These are phyloP conservation scores for Colletotrichum sp. DNA, from an alignment of 2,329 filamentous ascomycete genomes.

Conservation along the genomic window DNA sequence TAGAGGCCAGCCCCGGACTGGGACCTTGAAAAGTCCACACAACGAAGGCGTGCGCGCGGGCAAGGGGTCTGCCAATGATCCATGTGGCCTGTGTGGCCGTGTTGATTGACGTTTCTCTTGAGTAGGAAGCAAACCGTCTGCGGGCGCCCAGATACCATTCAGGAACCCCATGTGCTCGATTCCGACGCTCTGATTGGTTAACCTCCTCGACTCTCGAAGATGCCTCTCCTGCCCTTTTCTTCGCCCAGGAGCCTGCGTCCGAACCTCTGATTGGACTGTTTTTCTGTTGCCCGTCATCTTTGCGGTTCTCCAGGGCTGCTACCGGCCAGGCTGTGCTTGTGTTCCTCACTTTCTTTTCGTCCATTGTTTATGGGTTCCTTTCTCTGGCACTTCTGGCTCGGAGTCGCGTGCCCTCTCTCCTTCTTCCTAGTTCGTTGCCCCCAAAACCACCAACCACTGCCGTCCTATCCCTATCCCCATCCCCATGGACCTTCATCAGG, in stretches of 20 bases:
- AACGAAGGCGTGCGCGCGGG: neutral
- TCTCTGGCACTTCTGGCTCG: constrained; percentile 1
- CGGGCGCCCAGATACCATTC: constrained; percentile 11
- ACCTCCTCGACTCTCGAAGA: neutral
- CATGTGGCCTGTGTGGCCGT: constrained; percentile 6
- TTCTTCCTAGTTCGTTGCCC: neutral
- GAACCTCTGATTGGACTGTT: constrained; percentile 2
- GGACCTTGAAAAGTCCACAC: neutral
- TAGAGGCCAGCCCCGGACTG: neutral
- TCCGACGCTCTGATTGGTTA: constrained; percentile 11
- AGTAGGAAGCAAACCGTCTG: neutral
- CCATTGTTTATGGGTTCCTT: neutral
- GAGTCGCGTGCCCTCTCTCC: constrained; percentile 19
- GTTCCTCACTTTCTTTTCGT: neutral
- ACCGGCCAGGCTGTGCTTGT: neutral
- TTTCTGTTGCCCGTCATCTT: neutral
- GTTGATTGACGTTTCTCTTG: constrained; percentile 3
- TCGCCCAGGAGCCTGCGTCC: constrained; percentile 10
- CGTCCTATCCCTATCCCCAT: neutral
- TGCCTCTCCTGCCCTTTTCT: constrained; percentile 22
- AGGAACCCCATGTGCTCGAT: constrained; percentile 20
- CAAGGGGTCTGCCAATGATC: neutral
- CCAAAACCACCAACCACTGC: neutral
- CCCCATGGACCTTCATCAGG: neutral
- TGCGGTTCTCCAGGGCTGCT: neutral